Percentiles rank a stretch among this genome's conserved stretches.
These are phyloP conservation scores for Pestalotiopsis sp. DNA, from an alignment of 2,329 filamentous ascomycete genomes.

Conservation along the genomic window DNA sequence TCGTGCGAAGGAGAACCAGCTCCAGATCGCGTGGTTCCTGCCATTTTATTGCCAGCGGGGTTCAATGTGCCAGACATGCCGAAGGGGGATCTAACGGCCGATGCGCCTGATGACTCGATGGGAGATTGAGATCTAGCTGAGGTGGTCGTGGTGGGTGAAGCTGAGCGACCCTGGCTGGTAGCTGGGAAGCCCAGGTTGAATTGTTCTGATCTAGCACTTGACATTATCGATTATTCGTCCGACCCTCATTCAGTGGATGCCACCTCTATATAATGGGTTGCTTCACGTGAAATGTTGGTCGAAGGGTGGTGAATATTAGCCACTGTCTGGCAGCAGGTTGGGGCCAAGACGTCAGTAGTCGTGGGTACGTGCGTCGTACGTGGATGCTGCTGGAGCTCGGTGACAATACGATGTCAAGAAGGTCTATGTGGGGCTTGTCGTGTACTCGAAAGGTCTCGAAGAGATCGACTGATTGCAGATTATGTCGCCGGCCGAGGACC, in stretches of 20 bases:
- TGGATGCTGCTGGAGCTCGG: slow-evolving; percentile 8
- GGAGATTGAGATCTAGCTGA: slow-evolving; percentile 56
- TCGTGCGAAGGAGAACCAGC: slow-evolving; percentile 97
- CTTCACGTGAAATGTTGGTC: background rate
- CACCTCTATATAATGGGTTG: slow-evolving; percentile 15
- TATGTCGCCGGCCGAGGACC: slow-evolving; percentile 11
- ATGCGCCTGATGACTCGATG: slow-evolving; percentile 64
- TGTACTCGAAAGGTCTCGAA: background rate
- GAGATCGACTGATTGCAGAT: slow-evolving; percentile 4
- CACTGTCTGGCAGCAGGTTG: slow-evolving; percentile 1
- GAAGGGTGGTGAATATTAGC: slow-evolving; percentile 17
- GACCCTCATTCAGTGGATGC: slow-evolving; percentile 47
- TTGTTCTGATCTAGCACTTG: slow-evolving; percentile 83
- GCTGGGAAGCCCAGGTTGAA: slow-evolving; percentile 82
- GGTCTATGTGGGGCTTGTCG: slow-evolving; percentile 5
- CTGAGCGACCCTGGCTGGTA: slow-evolving; percentile 72
- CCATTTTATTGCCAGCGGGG: slow-evolving; percentile 62
- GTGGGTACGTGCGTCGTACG: background rate
- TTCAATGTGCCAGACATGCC: slow-evolving; percentile 67
- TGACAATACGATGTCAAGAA: slow-evolving; percentile 12
- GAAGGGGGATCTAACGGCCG: slow-evolving; percentile 71
- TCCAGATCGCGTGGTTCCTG: slow-evolving; percentile 71
- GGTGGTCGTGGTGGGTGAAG: slow-evolving; percentile 77
- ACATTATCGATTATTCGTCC: slow-evolving; percentile 87
- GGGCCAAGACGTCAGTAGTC: background rate